Evolutionary conservation across 192 early-diverging fungal species (phyloP).

Genomic region (Umbelopsis vinacea): DNA sequence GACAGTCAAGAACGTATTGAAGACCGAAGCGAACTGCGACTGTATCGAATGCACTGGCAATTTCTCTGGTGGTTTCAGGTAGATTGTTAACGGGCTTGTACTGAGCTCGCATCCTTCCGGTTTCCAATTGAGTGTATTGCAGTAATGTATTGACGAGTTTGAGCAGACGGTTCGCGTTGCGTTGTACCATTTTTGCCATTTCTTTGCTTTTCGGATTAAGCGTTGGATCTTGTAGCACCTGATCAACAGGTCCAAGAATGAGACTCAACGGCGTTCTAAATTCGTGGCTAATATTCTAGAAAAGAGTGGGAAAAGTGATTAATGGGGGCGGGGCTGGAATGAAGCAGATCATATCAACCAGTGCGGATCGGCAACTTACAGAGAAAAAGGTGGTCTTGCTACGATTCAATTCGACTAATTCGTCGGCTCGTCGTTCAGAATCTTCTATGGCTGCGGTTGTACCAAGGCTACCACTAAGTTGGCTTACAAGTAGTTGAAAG

Average conservation of each 20-base stretch:
- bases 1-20: constrained; percentile 28
- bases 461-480: background rate
- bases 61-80: constrained; percentile 48
- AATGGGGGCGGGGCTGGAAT: too few species aligned
- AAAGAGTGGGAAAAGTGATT: too few species aligned
- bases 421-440: background rate
- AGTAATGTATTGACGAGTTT: constrained; percentile 61
- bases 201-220: constrained; percentile 51
- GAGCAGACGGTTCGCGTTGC: constrained; percentile 56
- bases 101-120: constrained; percentile 54
- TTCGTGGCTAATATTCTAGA: constrained; percentile 9
- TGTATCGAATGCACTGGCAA: constrained; percentile 58
- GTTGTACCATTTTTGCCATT: constrained; percentile 52
- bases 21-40: constrained; percentile 52
- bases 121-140: constrained; percentile 58
- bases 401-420: background rate
- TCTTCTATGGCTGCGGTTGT: background rate
- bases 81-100: constrained; percentile 49
- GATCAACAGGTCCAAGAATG: constrained; percentile 11
- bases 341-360: too few species aligned
- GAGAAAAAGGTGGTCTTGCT: constrained; percentile 21
- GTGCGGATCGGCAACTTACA: too few species aligned
- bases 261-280: constrained; percentile 14
- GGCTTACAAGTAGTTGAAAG: constrained; percentile 1
- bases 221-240: background rate